Conservation (phyloP, 2,329 filamentous ascomycete genomes). For the Ceratocystis colombiana region DNA sequence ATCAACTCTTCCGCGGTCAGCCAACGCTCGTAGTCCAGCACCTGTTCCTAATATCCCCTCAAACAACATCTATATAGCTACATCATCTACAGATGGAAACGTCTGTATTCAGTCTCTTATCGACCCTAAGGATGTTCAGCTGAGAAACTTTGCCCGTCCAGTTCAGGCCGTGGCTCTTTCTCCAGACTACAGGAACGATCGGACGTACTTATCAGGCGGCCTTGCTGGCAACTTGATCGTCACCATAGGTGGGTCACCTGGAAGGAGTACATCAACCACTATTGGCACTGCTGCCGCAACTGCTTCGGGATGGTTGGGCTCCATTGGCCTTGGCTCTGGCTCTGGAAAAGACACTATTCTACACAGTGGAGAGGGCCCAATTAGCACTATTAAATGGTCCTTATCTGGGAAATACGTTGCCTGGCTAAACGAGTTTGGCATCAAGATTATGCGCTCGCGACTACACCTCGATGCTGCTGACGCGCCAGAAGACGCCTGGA, state of each 20-base stretch:
- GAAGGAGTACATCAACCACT: slow-evolving; percentile 79
- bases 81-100: slow-evolving; percentile 89
- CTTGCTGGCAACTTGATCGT: slow-evolving; percentile 78
- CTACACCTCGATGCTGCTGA: slow-evolving; percentile 59
- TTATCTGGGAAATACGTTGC: slow-evolving; percentile 82
- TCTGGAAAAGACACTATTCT: slow-evolving; percentile 67
- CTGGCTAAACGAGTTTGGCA: slow-evolving; percentile 94
- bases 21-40: slow-evolving; percentile 42
- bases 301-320: slow-evolving; percentile 83
- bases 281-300: slow-evolving; percentile 71
- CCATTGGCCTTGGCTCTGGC: slow-evolving; percentile 68
- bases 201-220: slow-evolving; percentile 82
- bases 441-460: slow-evolving; percentile 94
- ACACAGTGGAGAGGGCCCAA: slow-evolving; percentile 84
- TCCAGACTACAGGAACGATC: slow-evolving; percentile 83
- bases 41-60: slow-evolving; percentile 64
- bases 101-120: slow-evolving; percentile 83
- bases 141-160: slow-evolving; percentile 88
- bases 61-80: slow-evolving; percentile 87
- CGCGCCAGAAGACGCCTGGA: slow-evolving; percentile 71
- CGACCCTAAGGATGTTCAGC: slow-evolving; percentile 77
- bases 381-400: slow-evolving; percentile 91
- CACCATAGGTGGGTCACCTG: slow-evolving; percentile 68
- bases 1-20: slow-evolving; percentile 36
- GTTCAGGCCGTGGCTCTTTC: slow-evolving; percentile 90